These are phyloP conservation scores for Pilobolus umbonatus DNA, from an alignment of 192 early-diverging fungal species.

Conservation along the genomic window DNA sequence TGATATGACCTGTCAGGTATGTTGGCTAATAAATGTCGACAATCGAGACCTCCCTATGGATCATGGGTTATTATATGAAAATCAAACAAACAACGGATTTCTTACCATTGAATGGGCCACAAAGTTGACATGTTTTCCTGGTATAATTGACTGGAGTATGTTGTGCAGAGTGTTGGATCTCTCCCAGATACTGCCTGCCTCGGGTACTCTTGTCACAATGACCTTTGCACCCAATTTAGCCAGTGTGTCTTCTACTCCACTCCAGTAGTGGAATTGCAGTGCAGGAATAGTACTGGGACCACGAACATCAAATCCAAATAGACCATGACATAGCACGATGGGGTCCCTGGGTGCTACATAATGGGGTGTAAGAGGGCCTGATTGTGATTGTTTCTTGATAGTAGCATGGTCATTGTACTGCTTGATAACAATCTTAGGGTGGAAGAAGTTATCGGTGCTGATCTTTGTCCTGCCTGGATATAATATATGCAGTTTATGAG, in stretches of 20 bases:
- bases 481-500: background rate
- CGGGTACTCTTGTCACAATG: conserved; percentile 70
- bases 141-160: conserved; percentile 51
- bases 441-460: background rate
- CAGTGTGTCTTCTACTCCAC: conserved; percentile 73
- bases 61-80: background rate
- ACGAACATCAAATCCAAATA: conserved; percentile 89
- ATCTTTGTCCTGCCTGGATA: conserved; percentile 4
- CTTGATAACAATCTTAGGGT: background rate
- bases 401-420: background rate
- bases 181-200: conserved; percentile 64
- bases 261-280: conserved; percentile 86
- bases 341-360: conserved; percentile 74
- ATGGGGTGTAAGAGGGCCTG: conserved; percentile 44
- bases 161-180: conserved; percentile 74
- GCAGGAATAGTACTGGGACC: conserved; percentile 72
- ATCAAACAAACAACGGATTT: no score
- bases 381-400: background rate
- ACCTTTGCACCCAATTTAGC: conserved; percentile 78
- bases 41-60: conserved; percentile 87
- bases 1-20: conserved; percentile 60
- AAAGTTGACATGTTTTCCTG: conserved; percentile 70
- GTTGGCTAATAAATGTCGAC: conserved; percentile 86
- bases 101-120: conserved; percentile 90
- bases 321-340: conserved; percentile 86